Percentiles rank a stretch among this genome's conserved stretches.
phyloP scores from a whole-genome alignment of 768 basidiomycete genomes.

The Trichaptum fuscoviolaceum region DNA sequence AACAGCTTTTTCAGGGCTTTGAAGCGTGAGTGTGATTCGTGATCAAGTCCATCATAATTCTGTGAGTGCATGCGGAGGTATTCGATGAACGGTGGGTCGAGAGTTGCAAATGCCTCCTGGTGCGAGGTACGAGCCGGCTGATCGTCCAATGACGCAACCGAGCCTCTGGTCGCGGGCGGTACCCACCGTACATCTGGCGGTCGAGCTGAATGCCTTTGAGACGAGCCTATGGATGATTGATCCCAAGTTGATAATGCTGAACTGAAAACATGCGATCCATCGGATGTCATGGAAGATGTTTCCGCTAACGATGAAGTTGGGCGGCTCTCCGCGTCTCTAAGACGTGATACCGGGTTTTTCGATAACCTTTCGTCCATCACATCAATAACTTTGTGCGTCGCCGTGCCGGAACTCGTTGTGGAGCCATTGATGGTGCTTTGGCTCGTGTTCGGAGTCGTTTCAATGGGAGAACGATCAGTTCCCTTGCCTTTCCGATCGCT shows the following conservation, averaged over 20 bases:
- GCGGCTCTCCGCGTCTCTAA: neutral
- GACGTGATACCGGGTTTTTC: neutral
- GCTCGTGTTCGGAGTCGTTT: neutral
- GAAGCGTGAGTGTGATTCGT: slow-evolving; percentile 10
- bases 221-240: neutral
- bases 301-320: neutral
- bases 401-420: neutral
- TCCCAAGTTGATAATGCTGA: neutral
- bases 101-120: slow-evolving; percentile 54
- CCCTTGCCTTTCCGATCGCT: neutral
- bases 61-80: slow-evolving; percentile 26
- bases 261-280: neutral
- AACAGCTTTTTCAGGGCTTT: neutral
- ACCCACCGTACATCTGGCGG: slow-evolving; percentile 1
- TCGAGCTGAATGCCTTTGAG: neutral
- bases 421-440: neutral
- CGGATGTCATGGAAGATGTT: neutral
- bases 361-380: neutral
- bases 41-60: slow-evolving; percentile 14
- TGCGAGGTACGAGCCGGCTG: slow-evolving; percentile 48
- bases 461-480: neutral
- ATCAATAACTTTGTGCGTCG: neutral
- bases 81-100: slow-evolving; percentile 51
- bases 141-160: slow-evolving; percentile 11
- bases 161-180: slow-evolving; percentile 7